Base-by-base conservation (phyloP, 768 basidiomycete genomes). In the Cubamyces sp. region DNA sequence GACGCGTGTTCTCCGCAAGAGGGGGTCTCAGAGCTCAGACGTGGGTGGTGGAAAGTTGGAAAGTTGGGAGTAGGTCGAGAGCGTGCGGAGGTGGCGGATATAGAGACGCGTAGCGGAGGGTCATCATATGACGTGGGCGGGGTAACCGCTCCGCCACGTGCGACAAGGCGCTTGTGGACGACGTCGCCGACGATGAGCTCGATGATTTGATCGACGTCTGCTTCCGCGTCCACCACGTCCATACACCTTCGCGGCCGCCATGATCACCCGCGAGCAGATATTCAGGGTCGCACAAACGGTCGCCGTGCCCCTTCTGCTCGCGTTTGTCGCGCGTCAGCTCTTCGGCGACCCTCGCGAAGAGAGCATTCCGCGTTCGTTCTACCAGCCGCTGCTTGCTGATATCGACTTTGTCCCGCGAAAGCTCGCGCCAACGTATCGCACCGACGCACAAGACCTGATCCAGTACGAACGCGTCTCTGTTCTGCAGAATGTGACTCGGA, bases 101-200 rank as follows among this genome's bases (percentile, higher is more conserved):
- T 40, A 26, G 39, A 49, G 58, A n/a, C 41, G 51, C 42, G 51
- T 47, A 55, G 53, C 46, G 54, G 50, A 56, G 55, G 37, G 48
- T 49, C 26, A 41, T 64, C 54, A 56, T 51, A 66, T 66, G 64
- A 66, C 64, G 64, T 59, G 61, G 58, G 64, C 64, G 64, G 64
- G 64, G 60, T 40, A 56, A 56, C 55, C 45, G n/a, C 51, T 54
- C 46, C 14, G n/a, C 57, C 62, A 64, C 57, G 62, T 54, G 57
- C 37, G n/a, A 30, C 21, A 40, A 39, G 30, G 50, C 30, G 12
- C 19, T 7, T 47, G 19, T 26, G 18, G 48, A 37, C 39, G 19
- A 19, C 19, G 48, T 26, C 40, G 30, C 7, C 25, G 57, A 40
- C 52, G 46, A 21, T 21, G 53, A 49, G 54, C 54, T 54, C 60